Evolutionary conservation across 2,329 filamentous ascomycete species (phyloP), one percentile per base, ranked within the genome.

Genomic region (Aspergillus floridensis): DNA sequence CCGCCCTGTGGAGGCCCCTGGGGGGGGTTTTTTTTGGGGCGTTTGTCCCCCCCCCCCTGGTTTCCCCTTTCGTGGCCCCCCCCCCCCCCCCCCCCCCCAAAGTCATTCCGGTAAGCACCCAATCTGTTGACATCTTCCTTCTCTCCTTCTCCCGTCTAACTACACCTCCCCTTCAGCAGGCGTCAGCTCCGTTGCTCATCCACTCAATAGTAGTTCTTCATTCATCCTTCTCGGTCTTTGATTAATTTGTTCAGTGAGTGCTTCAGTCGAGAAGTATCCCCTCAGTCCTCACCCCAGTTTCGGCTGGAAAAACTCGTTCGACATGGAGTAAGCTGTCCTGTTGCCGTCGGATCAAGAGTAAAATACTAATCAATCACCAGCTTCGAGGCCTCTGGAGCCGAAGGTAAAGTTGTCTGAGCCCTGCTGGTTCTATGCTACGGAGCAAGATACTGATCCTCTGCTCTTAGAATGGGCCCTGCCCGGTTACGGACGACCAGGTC

Each of bases 401-500:
- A 66, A 63, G 68, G 68, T 69, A 66, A 50, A 51, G 53, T n/a
- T 29, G 6, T 12, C 4, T 38, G n/a, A 10, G 22, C 21, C 14
- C 44, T 4, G 16, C 19, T 19, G 22, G 6, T 16, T n/a, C 48
- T 19, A 52, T 41, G 3, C 16, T 35, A 22, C 8, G 12, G 16
- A 7, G 38, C 2, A 6, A 32, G 55, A 58, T 32, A 48, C 14
- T 44, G n/a, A 60, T 21, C 4, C 8, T 4, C 8, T 26, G 7
- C 3, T 54, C 8, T 55, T 41, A 70, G 68, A 69, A 60, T 70
- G 68, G 68, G 46, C 60, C 41, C 53, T 70, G 4, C 61, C 61
- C 22, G 66, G 66, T 1, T 68, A 70, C 53, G 66, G 65, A n/a
- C 52, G 61, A 21, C 22, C 44, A n/a, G 19, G 24, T 5, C 5